A percentile compares a stretch with the other conserved stretches of the same genome.
Conservation (phyloP, 495 filamentous ascomycete species). For the Podospora comata region DNA sequence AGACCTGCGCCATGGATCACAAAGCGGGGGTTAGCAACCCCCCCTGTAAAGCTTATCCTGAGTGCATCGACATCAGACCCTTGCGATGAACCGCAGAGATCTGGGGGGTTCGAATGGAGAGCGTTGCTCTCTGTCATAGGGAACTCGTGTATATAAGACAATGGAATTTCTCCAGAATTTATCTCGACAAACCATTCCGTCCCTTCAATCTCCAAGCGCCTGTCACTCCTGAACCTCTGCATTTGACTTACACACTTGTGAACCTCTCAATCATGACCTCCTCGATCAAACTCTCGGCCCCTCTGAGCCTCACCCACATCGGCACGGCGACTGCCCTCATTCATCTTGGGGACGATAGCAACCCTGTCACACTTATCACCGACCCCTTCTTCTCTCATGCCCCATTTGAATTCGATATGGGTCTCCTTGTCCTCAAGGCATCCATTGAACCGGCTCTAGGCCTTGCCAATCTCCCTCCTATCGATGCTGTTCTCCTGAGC, state of each 20-base stretch:
- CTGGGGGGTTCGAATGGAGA: neutral
- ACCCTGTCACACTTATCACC: slow-evolving; percentile 51
- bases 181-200: neutral
- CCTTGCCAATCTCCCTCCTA: slow-evolving; percentile 43
- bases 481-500: slow-evolving; percentile 52
- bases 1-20: slow-evolving; percentile 9
- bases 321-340: slow-evolving; percentile 53
- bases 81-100: neutral
- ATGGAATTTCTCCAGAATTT: neutral
- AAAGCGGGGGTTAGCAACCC: neutral
- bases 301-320: slow-evolving; percentile 45
- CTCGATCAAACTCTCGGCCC: slow-evolving; percentile 9
- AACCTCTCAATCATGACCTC: slow-evolving; percentile 18
- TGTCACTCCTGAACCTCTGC: neutral
- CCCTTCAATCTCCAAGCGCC: neutral
- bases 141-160: neutral
- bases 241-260: neutral
- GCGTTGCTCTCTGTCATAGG: neutral
- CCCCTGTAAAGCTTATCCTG: slow-evolving; percentile 1
- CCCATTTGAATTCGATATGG: slow-evolving; percentile 38
- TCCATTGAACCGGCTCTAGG: slow-evolving; percentile 37
- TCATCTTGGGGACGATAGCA: slow-evolving; percentile 42
- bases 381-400: slow-evolving; percentile 54
- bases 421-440: slow-evolving; percentile 32
- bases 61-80: neutral